phyloP scores from a whole-genome alignment of 768 basidiomycete species.

The Suillus decipiens region DNA sequence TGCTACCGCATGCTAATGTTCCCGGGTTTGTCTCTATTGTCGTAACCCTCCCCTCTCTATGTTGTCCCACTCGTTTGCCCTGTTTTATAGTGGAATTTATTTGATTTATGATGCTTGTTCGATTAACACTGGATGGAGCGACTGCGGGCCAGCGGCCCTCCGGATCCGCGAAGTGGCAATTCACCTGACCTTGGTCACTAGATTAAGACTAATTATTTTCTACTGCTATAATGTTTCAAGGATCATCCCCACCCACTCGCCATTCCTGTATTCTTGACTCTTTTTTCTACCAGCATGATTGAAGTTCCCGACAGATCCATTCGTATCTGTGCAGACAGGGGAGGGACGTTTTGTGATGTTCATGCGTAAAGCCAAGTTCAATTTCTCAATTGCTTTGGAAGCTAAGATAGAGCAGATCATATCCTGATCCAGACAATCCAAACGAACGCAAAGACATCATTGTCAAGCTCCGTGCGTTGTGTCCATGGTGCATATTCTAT shows the following conservation, averaged over 20 bases:
- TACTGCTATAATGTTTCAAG: background rate
- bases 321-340: conserved; percentile 84
- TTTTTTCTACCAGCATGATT: conserved; percentile 13
- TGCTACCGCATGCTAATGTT: conserved; percentile 28
- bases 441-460: conserved; percentile 73
- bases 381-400: background rate
- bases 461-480: conserved; percentile 73
- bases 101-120: background rate
- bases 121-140: background rate
- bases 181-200: conserved; percentile 1
- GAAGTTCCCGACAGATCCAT: conserved; percentile 73
- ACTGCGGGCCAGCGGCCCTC: background rate
- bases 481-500: conserved; percentile 22
- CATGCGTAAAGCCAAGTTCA: conserved; percentile 57
- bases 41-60: conserved; percentile 26
- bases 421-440: conserved; percentile 66
- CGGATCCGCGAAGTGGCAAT: background rate
- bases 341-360: conserved; percentile 92
- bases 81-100: conserved; percentile 7
- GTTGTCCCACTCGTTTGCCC: conserved; percentile 26
- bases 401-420: conserved; percentile 49
- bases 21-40: conserved; percentile 15
- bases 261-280: background rate
- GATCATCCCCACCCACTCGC: background rate
- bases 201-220: background rate